Percentiles rank a stretch among this genome's conserved stretches.
phyloP scores from a whole-genome alignment of 1,139 yeast genomes.

The Kodamaea anthophila region DNA sequence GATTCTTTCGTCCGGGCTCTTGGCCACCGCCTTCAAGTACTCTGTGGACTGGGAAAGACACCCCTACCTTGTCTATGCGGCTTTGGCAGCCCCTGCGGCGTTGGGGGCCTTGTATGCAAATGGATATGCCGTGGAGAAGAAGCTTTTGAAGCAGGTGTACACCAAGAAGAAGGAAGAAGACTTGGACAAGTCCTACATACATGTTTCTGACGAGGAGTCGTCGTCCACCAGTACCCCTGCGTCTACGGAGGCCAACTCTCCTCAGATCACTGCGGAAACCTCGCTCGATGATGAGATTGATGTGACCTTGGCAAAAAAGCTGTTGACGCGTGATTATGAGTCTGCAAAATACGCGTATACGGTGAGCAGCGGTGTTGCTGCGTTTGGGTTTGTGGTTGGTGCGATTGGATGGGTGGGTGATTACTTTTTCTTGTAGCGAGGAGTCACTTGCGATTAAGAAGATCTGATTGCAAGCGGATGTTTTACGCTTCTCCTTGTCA shows the following conservation, averaged over 20 bases:
- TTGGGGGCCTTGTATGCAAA: conserved; percentile 11
- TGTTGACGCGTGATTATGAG: conserved; percentile 27
- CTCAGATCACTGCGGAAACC: conserved; percentile 13
- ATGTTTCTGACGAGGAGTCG: conserved; percentile 41
- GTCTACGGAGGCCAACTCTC: conserved; percentile 28
- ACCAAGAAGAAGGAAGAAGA: conserved; percentile 20
- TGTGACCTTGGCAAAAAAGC: conserved; percentile 36
- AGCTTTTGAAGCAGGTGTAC: conserved; percentile 7
- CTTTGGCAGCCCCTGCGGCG: conserved; percentile 39
- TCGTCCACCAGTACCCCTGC: conserved; percentile 25
- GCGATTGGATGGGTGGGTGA: conserved; percentile 49
- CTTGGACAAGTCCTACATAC: conserved; percentile 46
- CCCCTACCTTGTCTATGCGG: conserved; percentile 52
- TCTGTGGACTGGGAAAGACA: conserved; percentile 44
- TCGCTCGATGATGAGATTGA: conserved; percentile 39
- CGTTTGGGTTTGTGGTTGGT: conserved; percentile 37
- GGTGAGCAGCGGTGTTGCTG: conserved; percentile 34
- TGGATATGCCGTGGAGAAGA: conserved; percentile 8
- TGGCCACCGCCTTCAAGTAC: conserved; percentile 35
- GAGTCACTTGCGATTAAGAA: too few relatives aligned
- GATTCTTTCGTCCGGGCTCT: conserved; percentile 32
- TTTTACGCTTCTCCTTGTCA: too few relatives aligned
- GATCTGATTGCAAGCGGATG: too few relatives aligned
- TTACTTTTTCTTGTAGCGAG: conserved; percentile 15
- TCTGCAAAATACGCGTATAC: conserved; percentile 25